Evolutionary conservation across 2,329 filamentous ascomycete species (phyloP), one percentile per base, ranked within the genome.

Genomic region (Claviceps capensis): DNA sequence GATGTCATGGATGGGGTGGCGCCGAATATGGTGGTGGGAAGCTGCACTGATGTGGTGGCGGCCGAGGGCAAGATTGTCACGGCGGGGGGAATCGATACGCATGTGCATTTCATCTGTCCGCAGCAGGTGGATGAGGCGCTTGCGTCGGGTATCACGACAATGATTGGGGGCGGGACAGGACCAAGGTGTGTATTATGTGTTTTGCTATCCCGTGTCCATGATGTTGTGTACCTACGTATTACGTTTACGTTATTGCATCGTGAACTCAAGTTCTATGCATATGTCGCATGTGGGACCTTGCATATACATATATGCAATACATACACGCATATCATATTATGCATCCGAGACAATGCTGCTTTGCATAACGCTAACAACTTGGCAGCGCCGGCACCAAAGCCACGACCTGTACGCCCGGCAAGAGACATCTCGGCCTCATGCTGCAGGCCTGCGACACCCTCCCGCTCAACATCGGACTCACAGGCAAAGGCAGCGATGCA

Each of bases 81-180:
- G 0, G 86, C 89, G 1, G 91, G 91, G 58, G 91, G 86, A 1
- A 81, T 95, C 56, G 91, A 97, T 67, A 81, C 85, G 4, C 90
- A 96, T 61, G 88, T 95, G 56, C 91, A 97, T 67, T 88, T 91
- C 62, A 96, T 97, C 65, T 96, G 90, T 63, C 91, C 91, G 3
- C 90, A 97, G 63, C 91, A 97, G 69, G 84, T 83, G 1, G 72
- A 87, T 34, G 91, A 97, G 64, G 79, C 88, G 5, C 76, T 96
- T 51, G 79, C 89, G 6, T 85, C 87, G 14, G 91, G 91, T 47
- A 81, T 97, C 56, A 97, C 91, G 0, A 94, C 90, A 0, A 82
- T 95, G 76, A 74, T 97, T 2, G 91, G 89, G 51, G 91, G 91
- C 46, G 91, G 91, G 8, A 94, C 88, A 2, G 91, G 91, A 9